Evolutionary conservation across 2,329 filamentous ascomycete species (phyloP), one percentile per base, ranked within the genome.

Genomic region (Hirsutella minnesotensis): DNA sequence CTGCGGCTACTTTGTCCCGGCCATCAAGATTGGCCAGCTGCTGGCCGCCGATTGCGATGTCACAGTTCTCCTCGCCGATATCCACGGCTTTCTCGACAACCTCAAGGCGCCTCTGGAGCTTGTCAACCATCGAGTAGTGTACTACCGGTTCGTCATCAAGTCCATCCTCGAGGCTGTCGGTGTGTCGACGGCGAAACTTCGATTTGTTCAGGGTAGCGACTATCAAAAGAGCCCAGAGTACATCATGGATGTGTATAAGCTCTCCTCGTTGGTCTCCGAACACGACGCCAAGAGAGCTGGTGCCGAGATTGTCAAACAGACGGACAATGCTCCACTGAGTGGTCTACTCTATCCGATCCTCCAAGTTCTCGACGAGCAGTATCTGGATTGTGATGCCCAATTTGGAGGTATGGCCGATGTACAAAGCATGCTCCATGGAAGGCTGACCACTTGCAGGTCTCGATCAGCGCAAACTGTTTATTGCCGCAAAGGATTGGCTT

Each of bases 251-350:
- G 66, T 94, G 29, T 90, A 89, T 66, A 79, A 83, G 57, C 61
- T 96, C 50, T 75, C 73, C 38, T 77, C 77, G 3, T 64, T 86
- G 42, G 77, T 83, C 5, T 81, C 81, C 13, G 79, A 88, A 64
- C 79, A 89, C 57, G 81, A 92, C 56, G 86, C 88, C 15, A 86
- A 88, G 64, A 92, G 87, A 64, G 89, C 90, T 0, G 90, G 90
- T 33, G 85, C 87, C 2, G 92, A 96, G 64, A 79, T 96, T 8
- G 90, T 98, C 51, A 96, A 96, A 72, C 88, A 96, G 68, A 79
- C 83, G 3, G 75, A 77, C 44, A 88, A 90, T 55, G 77, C 83
- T 7, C 75, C 83, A 1, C 61, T 90, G 35, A 79, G 63, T 39
- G 63, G 63, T 21, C 56, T 66, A 3, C 54, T 67, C 40, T 67